Evolutionary conservation across 352 stramenopile species (phyloP).

Genomic region (Pythium graminicola): DNA sequence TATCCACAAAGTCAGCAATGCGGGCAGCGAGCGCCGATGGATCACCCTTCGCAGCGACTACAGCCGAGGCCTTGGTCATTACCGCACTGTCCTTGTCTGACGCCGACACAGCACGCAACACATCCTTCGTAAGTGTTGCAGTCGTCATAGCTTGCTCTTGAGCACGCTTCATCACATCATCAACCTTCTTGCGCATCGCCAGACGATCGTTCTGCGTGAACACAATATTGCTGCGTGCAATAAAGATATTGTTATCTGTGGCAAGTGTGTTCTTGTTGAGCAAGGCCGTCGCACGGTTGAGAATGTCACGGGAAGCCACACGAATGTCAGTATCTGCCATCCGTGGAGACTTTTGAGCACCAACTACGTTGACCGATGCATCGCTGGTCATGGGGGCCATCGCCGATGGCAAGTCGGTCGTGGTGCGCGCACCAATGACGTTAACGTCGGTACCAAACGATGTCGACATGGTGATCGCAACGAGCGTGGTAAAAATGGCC

Average conservation of each 20-base stretch:
- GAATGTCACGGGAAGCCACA: conserved; percentile 18
- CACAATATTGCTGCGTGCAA: conserved; percentile 29
- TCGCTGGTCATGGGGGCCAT: neutral
- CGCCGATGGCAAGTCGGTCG: neutral
- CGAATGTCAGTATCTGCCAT: neutral
- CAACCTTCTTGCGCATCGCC: conserved; percentile 20
- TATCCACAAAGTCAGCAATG: conserved; percentile 25
- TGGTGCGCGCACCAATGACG: conserved; percentile 4
- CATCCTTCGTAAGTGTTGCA: conserved; percentile 12
- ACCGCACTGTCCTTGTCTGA: conserved; percentile 18
- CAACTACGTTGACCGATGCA: conserved; percentile 3
- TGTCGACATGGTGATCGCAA: conserved; percentile 3
- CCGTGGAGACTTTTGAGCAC: conserved; percentile 1
- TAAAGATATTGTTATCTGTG: conserved; percentile 34
- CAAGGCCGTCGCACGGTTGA: conserved; percentile 26
- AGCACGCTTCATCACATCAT: conserved; percentile 2
- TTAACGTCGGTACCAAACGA: conserved; percentile 13
- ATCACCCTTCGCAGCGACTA: conserved; percentile 24
- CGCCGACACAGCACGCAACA: conserved; percentile 20
- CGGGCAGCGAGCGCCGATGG: neutral
- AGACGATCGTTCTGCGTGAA: conserved; percentile 32
- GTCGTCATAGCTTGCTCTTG: conserved; percentile 9
- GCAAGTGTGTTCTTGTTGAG: conserved; percentile 39
- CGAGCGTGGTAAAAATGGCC: neutral
- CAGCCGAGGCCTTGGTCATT: conserved; percentile 33